Evolutionary conservation across 2,329 filamentous ascomycete genomes (phyloP).

Genomic region (Periconia sp.): DNA sequence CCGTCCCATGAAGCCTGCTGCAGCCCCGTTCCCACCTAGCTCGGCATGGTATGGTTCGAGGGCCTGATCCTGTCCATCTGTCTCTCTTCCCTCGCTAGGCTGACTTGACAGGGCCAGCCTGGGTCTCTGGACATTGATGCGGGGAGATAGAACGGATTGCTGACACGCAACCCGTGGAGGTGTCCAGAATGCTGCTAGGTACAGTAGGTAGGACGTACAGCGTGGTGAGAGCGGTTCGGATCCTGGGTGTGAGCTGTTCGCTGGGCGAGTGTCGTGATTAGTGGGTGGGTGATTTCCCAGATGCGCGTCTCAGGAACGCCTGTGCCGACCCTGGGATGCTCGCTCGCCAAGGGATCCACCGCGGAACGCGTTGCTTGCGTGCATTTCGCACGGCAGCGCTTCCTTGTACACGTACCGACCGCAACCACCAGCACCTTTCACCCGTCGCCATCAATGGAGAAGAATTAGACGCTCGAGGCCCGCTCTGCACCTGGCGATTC

Average conservation of each 20-base stretch:
- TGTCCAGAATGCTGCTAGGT: neutral
- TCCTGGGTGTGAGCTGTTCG: slow-evolving; percentile 19
- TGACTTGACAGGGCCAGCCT: neutral
- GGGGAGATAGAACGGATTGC: neutral
- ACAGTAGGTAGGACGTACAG: too few relatives aligned
- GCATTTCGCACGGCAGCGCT: slow-evolving; percentile 10
- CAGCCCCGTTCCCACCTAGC: neutral
- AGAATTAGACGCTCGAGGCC: slow-evolving; percentile 24
- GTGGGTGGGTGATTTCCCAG: slow-evolving; percentile 1
- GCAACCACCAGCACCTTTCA: too few relatives aligned
- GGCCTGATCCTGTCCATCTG: too few relatives aligned
- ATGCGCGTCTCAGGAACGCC: slow-evolving; percentile 20
- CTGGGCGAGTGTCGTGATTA: slow-evolving; percentile 1
- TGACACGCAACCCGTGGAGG: neutral
- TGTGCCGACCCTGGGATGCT: slow-evolving; percentile 18
- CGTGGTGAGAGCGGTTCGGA: slow-evolving; percentile 22
- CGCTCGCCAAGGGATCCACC: slow-evolving; percentile 26
- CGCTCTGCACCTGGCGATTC: slow-evolving; percentile 35
- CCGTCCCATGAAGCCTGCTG: too few relatives aligned
- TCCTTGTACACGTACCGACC: too few relatives aligned
- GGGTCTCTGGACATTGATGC: neutral
- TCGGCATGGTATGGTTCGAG: neutral
- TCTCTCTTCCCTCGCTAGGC: neutral
- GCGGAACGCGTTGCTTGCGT: slow-evolving; percentile 13
- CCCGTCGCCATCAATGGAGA: neutral